phyloP scores from a whole-genome alignment of 2,329 filamentous ascomycete genomes.

The Pseudogymnoascus sp. region DNA sequence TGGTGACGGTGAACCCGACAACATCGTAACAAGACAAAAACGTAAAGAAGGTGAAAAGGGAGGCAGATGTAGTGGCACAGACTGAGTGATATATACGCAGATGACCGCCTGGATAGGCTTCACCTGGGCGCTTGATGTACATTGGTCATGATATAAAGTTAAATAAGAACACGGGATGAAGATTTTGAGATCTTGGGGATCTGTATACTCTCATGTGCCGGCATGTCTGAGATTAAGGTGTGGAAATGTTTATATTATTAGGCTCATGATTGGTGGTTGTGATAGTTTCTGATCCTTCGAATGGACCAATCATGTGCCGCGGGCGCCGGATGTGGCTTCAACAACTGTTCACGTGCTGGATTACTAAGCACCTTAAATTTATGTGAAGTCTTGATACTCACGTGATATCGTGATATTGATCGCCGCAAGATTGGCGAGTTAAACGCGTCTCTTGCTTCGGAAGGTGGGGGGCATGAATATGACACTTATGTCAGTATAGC shows the following conservation, averaged over 20 bases:
- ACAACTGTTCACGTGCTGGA: background rate
- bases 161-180: background rate
- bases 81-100: background rate
- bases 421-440: background rate
- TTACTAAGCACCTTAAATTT: background rate
- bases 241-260: background rate
- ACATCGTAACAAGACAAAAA: background rate
- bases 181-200: background rate
- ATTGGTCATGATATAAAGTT: background rate
- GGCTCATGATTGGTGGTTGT: constrained; percentile 2
- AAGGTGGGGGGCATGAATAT: background rate
- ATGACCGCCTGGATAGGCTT: background rate
- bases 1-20: background rate
- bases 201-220: background rate
- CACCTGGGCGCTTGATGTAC: background rate
- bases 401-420: background rate
- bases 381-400: background rate
- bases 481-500: background rate
- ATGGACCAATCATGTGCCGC: background rate
- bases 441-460: background rate
- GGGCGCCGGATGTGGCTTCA: background rate
- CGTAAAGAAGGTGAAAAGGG: background rate
- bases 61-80: background rate
- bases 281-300: background rate
- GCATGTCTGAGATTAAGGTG: background rate